Evolutionary conservation across 306 rosid genomes (phyloP).

Genomic region (Alnus glutinosa): DNA sequence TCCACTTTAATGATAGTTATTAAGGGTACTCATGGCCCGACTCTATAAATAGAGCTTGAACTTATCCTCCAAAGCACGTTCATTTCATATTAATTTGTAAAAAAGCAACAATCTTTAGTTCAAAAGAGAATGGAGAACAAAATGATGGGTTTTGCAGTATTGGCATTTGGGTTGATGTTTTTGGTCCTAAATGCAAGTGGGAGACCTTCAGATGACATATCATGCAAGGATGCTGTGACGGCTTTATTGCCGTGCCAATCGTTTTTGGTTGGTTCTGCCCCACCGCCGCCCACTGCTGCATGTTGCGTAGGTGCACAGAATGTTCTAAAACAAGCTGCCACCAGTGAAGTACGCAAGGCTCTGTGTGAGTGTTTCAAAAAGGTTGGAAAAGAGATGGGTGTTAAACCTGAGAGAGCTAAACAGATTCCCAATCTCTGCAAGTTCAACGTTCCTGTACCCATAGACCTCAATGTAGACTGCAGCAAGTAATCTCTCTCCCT

Average conservation of each 20-base stretch:
- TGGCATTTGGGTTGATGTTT: not conserved
- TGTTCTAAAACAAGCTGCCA: not conserved
- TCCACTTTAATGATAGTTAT: too few relatives aligned
- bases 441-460: constrained; percentile 20
- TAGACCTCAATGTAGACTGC: constrained; percentile 27
- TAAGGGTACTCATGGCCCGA: too few relatives aligned
- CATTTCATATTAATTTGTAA: too few relatives aligned
- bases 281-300: not conserved
- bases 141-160: not conserved
- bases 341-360: not conserved
- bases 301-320: constrained; percentile 12
- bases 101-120: not conserved
- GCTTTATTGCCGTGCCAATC: constrained; percentile 15
- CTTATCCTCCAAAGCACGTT: not conserved
- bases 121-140: constrained; percentile 18
- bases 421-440: constrained; percentile 19
- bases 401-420: not conserved
- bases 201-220: not conserved
- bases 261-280: constrained; percentile 11
- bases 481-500: constrained; percentile 16
- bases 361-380: constrained; percentile 25
- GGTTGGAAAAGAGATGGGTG: not conserved
- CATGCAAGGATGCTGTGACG: constrained; percentile 19
- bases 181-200: constrained; percentile 5
- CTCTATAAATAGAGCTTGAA: not conserved